Percentiles rank a stretch among this genome's conserved stretches.
Conservation (phyloP, 768 basidiomycete genomes). For the Tephrocybe rancida region DNA sequence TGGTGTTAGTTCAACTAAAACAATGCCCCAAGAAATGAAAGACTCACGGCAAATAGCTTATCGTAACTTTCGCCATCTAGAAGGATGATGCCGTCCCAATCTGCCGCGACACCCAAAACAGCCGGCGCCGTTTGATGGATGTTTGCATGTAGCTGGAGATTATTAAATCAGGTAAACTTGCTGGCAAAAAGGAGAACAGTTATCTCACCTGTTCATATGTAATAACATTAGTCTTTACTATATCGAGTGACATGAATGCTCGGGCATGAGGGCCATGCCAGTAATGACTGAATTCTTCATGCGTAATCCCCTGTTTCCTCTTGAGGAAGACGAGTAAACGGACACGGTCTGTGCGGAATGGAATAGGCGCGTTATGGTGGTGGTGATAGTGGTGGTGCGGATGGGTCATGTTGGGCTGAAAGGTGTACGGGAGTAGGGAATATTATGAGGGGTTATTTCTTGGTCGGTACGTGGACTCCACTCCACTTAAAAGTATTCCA, state of each 20-base stretch:
- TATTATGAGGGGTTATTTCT: too few species aligned
- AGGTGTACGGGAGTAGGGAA: too few species aligned
- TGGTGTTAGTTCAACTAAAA: background rate
- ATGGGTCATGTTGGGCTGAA: too few species aligned
- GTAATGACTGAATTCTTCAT: conserved; percentile 31
- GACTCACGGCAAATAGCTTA: background rate
- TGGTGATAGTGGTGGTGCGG: background rate
- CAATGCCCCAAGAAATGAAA: too few species aligned
- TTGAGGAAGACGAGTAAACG: conserved; percentile 29
- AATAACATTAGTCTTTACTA: conserved; percentile 33
- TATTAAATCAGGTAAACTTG: background rate
- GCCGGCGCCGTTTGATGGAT: background rate
- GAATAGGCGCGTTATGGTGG: background rate
- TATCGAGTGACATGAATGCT: conserved; percentile 29
- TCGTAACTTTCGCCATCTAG: conserved; percentile 4
- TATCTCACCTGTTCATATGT: conserved; percentile 36
- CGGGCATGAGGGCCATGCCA: conserved; percentile 30
- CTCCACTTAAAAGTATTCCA: too few species aligned
- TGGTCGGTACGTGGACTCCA: too few species aligned
- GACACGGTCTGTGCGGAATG: conserved; percentile 28
- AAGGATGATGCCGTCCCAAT: background rate
- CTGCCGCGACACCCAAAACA: background rate
- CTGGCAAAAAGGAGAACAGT: background rate
- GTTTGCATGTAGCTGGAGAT: background rate
- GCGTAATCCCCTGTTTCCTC: conserved; percentile 24